Evolutionary conservation across 805 yeast genomes (phyloP).

Genomic region (Nakazawaea laoshanensis): DNA sequence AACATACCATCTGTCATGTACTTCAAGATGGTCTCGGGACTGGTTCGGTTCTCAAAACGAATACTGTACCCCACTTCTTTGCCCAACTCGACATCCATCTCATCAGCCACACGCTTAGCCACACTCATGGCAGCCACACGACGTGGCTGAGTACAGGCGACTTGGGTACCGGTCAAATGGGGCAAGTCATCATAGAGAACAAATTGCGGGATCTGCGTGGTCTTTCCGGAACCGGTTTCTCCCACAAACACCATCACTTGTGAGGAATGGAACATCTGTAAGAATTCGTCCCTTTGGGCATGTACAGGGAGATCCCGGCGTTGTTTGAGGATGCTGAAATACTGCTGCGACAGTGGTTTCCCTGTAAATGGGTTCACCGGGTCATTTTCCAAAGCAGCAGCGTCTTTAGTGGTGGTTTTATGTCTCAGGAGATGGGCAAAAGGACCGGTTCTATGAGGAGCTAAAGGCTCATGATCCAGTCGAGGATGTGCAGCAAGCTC

Average conservation of each 20-base stretch:
- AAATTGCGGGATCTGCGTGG: slow-evolving; percentile 97
- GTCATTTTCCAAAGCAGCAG: slow-evolving; percentile 50
- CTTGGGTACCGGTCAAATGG: slow-evolving; percentile 71
- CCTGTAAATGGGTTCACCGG: slow-evolving; percentile 77
- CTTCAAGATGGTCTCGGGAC: slow-evolving; percentile 72
- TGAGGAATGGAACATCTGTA: slow-evolving; percentile 71
- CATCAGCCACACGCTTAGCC: slow-evolving; percentile 95
- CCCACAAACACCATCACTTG: slow-evolving; percentile 98
- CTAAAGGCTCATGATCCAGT: slow-evolving; percentile 26
- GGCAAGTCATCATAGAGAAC: slow-evolving; percentile 91
- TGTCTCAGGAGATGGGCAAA: slow-evolving; percentile 48
- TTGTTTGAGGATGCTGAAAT: slow-evolving; percentile 66
- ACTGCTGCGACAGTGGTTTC: slow-evolving; percentile 46
- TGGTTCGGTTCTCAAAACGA: slow-evolving; percentile 87
- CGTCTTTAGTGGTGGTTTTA: slow-evolving; percentile 58
- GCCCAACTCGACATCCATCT: slow-evolving; percentile 89
- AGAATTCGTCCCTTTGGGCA: slow-evolving; percentile 84
- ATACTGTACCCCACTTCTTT: slow-evolving; percentile 93
- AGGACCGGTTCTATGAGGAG: slow-evolving; percentile 61
- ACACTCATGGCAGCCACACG: slow-evolving; percentile 99
- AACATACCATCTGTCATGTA: slow-evolving; percentile 99
- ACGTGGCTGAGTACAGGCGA: slow-evolving; percentile 95
- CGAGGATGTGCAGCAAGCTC: slow-evolving; percentile 41
- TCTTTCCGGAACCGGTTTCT: slow-evolving; percentile 98
- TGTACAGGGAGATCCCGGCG: slow-evolving; percentile 92